Percentiles rank a stretch among this genome's conserved stretches.
phyloP scores from a whole-genome alignment of 192 early-diverging fungal genomes.

The Irineochytrium annulatum region DNA sequence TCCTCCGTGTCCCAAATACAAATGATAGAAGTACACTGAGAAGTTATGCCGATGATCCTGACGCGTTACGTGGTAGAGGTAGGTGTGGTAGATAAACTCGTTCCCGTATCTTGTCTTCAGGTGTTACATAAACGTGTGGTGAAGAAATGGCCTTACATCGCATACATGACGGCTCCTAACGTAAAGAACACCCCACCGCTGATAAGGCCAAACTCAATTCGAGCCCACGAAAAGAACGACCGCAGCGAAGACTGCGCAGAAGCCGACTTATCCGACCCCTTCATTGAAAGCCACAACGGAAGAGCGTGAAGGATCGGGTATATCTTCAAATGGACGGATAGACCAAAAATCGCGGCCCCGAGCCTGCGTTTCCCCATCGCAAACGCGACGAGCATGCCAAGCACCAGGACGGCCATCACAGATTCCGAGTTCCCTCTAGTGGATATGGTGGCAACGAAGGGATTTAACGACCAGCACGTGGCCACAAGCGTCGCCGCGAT shows the following conservation, averaged over 20 bases:
- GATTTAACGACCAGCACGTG: slow-evolving; percentile 86
- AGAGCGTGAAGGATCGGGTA: slow-evolving; percentile 95
- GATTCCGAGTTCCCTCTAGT: slow-evolving; percentile 93
- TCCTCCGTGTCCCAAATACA: slow-evolving; percentile 84
- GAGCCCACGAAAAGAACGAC: slow-evolving; percentile 17
- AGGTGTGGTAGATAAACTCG: slow-evolving; percentile 87
- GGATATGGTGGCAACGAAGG: slow-evolving; percentile 94
- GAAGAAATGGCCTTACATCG: slow-evolving; percentile 16
- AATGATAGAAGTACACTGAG: slow-evolving; percentile 92
- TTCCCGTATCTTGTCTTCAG: slow-evolving; percentile 60
- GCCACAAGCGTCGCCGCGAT: slow-evolving; percentile 5
- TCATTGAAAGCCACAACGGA: slow-evolving; percentile 61
- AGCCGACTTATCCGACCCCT: slow-evolving; percentile 5
- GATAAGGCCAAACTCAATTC: slow-evolving; percentile 40
- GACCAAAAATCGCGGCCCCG: slow-evolving; percentile 70
- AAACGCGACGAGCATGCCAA: slow-evolving; percentile 71
- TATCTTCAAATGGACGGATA: slow-evolving; percentile 95
- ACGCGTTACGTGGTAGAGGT: slow-evolving; percentile 89
- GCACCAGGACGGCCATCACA: slow-evolving; percentile 71
- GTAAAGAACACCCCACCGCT: slow-evolving; percentile 35
- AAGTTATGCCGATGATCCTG: slow-evolving; percentile 99
- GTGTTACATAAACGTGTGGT: neutral
- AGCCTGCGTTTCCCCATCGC: slow-evolving; percentile 5
- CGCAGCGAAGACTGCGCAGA: neutral
- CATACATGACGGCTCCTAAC: slow-evolving; percentile 32